These are phyloP conservation scores for Syncephalastrum contaminatum DNA, from an alignment of 371 early-diverging fungal genomes.

Conservation along the genomic window DNA sequence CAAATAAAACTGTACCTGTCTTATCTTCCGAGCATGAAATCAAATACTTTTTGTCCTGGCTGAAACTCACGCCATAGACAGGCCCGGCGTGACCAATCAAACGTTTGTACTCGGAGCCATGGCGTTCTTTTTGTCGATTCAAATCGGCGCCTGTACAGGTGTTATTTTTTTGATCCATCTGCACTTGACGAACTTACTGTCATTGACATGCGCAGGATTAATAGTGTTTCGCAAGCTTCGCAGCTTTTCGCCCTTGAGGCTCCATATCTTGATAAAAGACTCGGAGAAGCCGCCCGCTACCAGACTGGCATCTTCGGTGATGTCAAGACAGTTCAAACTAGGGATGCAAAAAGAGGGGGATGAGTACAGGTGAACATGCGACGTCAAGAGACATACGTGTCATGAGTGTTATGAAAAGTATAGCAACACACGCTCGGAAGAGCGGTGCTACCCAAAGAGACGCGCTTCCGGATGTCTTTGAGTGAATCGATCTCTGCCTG, in stretches of 20 bases:
- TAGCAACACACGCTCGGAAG: constrained; percentile 96
- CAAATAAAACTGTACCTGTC: constrained; percentile 63
- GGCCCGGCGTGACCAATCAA: constrained; percentile 98
- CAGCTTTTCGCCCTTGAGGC: constrained; percentile 69
- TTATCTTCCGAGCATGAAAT: constrained; percentile 96
- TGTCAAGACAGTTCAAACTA: constrained; percentile 73
- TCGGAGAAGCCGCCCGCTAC: constrained; percentile 90
- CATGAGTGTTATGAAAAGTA: constrained; percentile 97
- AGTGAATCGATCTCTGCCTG: constrained; percentile 74
- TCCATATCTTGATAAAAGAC: constrained; percentile 88
- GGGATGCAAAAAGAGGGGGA: background rate
- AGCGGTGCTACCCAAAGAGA: constrained; percentile 70
- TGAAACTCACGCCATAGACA: constrained; percentile 92
- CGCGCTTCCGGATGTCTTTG: constrained; percentile 83
- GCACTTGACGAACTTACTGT: constrained; percentile 30
- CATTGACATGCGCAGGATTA: constrained; percentile 54
- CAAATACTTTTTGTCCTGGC: constrained; percentile 85
- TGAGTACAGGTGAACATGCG: too few relatives aligned
- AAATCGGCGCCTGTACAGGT: constrained; percentile 43
- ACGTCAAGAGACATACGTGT: constrained; percentile 48
- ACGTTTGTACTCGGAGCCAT: constrained; percentile 56
- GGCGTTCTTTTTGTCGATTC: constrained; percentile 49
- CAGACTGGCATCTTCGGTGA: constrained; percentile 76
- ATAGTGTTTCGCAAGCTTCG: constrained; percentile 57
- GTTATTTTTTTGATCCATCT: constrained; percentile 7